phyloP scores from a whole-genome alignment of 148 eudicot genomes.

The Fagopyrum homotropicum region DNA sequence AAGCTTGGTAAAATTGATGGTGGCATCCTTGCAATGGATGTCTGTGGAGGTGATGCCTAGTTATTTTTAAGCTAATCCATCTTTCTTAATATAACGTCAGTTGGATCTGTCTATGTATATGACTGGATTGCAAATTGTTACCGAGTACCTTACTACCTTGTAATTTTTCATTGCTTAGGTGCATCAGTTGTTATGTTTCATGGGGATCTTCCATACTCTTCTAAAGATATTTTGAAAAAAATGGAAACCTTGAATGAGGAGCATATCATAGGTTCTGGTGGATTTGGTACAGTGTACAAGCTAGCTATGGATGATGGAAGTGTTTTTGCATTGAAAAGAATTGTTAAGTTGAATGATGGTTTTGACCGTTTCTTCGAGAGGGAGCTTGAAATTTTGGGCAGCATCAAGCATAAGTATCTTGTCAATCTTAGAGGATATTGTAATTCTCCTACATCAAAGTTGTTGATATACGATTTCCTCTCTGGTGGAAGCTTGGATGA shows the following conservation, averaged over 20 bases:
- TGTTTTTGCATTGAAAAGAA: conserved; percentile 88
- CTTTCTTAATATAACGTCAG: not conserved
- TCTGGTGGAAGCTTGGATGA: conserved; percentile 95
- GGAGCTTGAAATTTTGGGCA: conserved; percentile 96
- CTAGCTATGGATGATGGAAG: conserved; percentile 95
- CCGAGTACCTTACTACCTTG: not conserved
- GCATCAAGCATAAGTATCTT: conserved; percentile 89
- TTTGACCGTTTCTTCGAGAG: conserved; percentile 95
- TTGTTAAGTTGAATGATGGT: conserved; percentile 72
- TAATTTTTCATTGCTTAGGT: conserved; percentile 39
- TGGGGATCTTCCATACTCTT: conserved; percentile 96
- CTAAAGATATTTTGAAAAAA: conserved; percentile 89
- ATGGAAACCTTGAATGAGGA: conserved; percentile 80
- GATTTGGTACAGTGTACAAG: conserved; percentile 95
- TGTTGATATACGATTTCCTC: conserved; percentile 86
- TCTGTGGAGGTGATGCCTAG: conserved; percentile 59
- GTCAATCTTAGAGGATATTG: conserved; percentile 98
- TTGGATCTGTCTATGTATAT: not conserved
- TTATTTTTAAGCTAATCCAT: not conserved
- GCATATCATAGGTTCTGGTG: conserved; percentile 88
- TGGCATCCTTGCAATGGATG: conserved; percentile 76
- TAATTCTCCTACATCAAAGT: conserved; percentile 81
- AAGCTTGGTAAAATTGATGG: conserved; percentile 82
- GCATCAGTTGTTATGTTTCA: conserved; percentile 98
- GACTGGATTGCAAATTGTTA: not conserved